Evolutionary conservation across 192 early-diverging fungal genomes (phyloP).

Genomic region (Neocallimastix lanati): DNA sequence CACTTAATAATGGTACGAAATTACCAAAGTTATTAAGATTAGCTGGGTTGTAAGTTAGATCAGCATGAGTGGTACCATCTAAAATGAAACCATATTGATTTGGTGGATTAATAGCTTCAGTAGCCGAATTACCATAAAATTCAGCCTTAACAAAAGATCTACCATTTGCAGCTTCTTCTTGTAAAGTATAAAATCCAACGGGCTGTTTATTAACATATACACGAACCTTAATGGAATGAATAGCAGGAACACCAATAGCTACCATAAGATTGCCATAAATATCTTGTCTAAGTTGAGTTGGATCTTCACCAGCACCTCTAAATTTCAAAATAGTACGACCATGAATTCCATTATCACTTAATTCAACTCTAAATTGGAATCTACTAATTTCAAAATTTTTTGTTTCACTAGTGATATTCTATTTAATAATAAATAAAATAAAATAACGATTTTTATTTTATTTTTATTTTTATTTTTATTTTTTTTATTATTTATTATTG

Average conservation of each 20-base stretch:
- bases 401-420: too few species aligned
- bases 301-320: not conserved
- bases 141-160: not conserved
- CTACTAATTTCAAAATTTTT: too few species aligned
- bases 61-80: not conserved
- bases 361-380: not conserved
- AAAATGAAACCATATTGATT: not conserved
- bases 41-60: not conserved
- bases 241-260: not conserved
- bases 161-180: not conserved
- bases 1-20: not conserved
- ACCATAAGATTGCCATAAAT: not conserved
- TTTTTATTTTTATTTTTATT: too few species aligned
- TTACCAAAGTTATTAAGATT: not conserved
- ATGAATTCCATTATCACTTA: not conserved
- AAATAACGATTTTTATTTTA: too few species aligned
- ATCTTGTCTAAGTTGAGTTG: not conserved
- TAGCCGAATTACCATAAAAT: not conserved
- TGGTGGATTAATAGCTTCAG: not conserved
- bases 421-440: too few species aligned
- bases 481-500: too few species aligned
- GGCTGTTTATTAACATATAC: not conserved
- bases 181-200: not conserved
- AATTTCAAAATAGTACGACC: not conserved
- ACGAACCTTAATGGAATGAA: not conserved